A percentile compares a stretch with the other conserved stretches of the same genome.
Evolutionary conservation across 306 rosid genomes (phyloP).

Genomic region (Quercus engelmannii): DNA sequence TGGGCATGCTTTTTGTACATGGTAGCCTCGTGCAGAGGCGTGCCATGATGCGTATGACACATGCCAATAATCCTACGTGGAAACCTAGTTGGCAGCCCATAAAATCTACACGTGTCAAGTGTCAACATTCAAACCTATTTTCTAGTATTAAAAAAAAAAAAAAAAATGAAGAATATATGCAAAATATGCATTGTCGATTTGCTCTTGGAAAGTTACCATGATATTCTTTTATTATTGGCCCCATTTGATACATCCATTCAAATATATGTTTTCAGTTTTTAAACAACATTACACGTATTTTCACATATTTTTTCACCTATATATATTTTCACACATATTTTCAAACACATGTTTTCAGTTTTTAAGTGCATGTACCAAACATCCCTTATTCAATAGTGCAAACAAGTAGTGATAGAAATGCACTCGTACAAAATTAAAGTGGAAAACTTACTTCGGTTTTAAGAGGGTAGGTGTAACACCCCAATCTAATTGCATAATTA

Average conservation of each 20-base stretch:
- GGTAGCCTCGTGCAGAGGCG: slow-evolving; percentile 8
- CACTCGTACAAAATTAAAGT: neutral
- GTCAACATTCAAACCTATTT: neutral
- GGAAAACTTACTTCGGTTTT: neutral
- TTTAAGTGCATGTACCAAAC: too few species aligned
- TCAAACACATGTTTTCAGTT: too few species aligned
- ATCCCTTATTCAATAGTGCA: neutral
- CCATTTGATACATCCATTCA: too few species aligned
- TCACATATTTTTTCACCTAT: too few species aligned
- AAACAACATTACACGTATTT: too few species aligned
- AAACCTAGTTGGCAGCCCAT: neutral
- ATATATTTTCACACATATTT: too few species aligned
- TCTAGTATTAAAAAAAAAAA: too few species aligned
- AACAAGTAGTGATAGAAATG: neutral
- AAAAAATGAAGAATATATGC: neutral
- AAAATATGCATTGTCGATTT: neutral
- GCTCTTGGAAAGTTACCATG: neutral
- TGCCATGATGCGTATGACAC: neutral
- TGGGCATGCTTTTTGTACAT: neutral
- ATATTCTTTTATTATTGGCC: neutral
- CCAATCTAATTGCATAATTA: too few species aligned
- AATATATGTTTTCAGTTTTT: too few species aligned
- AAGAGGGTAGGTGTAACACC: neutral
- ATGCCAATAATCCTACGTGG: slow-evolving; percentile 5
- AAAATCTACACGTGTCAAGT: neutral